Evolutionary conservation across 73 alveolate species (phyloP), one percentile per base, ranked within the genome.

Genomic region (Paramecium caudatum): DNA sequence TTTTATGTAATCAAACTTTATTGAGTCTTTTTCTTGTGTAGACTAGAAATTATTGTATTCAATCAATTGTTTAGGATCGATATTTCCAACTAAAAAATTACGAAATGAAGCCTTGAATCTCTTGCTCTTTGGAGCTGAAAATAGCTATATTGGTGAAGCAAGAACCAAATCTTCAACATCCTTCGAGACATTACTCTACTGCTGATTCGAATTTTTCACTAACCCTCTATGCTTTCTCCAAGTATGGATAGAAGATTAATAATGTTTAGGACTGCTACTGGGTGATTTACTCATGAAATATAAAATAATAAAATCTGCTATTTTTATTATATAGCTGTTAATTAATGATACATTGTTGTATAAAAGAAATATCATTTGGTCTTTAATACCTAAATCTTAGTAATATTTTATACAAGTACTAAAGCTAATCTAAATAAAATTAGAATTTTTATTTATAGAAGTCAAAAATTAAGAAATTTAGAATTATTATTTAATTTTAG

Each of bases 221-320:
- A 55, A 43, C 13, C 30, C 30, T 55, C 80, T 55, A 55, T 55
- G 30, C 30, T 55, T 55, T 27, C 30, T 55, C 9, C 3, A 23
- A 37, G 23, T 55, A 27, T 37, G 25, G 30, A 27, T 55, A 43
- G 10, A 27, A 55, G 80, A 55, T 55, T 55, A 55, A 27, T 37
- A 55, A 55, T 55, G 80, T 7, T 55, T 55, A 3, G 80, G 80
- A 55, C 80, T 55, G 7, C 80, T 55, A 15, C 80, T 21, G 9
- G 80, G 46, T 55, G 80, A 55, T 55, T 55, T 55, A 55, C 30
- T 55, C 80, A 55, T 55, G 30, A 55, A n/a, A n/a, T n/a, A n/a
- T n/a, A n/a, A n/a, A n/a, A n/a, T n/a, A n/a, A n/a, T n/a, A n/a
- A n/a, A n/a, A n/a, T n/a, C n/a, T n/a, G n/a, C n/a, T n/a, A n/a